Evolutionary conservation across 495 filamentous ascomycete genomes (phyloP).

Genomic region (Xylaria scruposa): DNA sequence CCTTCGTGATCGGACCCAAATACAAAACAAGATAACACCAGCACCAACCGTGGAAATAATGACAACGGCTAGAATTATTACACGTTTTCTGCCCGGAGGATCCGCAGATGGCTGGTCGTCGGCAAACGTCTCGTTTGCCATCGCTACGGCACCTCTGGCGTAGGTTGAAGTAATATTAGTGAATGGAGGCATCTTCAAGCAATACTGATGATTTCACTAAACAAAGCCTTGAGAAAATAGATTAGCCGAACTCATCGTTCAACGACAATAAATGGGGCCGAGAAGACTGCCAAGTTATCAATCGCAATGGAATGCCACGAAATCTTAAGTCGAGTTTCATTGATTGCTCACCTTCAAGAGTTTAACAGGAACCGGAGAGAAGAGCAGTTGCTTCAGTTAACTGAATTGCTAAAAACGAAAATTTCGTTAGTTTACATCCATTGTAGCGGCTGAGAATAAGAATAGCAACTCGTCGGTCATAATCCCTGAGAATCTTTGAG

Average conservation of each 20-base stretch:
- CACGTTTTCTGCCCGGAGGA: neutral
- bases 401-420: neutral
- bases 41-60: neutral
- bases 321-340: neutral
- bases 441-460: neutral
- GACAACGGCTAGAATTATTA: neutral
- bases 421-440: neutral
- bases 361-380: neutral
- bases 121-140: neutral
- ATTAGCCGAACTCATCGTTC: neutral
- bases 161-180: neutral
- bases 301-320: neutral
- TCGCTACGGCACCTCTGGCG: neutral
- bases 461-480: neutral
- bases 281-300: neutral
- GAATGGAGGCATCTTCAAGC: constrained; percentile 6
- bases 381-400: neutral
- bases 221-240: neutral
- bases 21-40: neutral
- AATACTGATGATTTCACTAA: neutral
- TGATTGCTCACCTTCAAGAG: neutral
- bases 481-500: neutral
- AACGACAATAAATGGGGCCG: neutral
- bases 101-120: neutral
- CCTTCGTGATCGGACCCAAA: neutral